These are phyloP conservation scores for Astragalus glycyphyllos DNA, from an alignment of 306 rosid genomes.

Conservation along the genomic window DNA sequence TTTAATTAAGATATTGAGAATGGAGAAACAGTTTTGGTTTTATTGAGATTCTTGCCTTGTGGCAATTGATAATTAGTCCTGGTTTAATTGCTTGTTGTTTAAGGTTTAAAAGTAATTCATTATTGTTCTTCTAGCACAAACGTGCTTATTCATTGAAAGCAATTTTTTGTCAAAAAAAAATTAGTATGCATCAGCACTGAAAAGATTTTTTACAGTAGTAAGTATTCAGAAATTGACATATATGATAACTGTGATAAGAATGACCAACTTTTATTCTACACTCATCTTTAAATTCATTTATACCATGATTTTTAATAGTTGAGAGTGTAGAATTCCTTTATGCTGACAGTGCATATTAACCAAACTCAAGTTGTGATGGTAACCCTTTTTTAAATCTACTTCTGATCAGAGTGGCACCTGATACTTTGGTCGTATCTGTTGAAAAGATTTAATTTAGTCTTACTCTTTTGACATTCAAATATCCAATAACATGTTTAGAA, in stretches of 20 bases:
- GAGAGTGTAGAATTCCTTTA: too few species aligned
- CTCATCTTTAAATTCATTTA: too few species aligned
- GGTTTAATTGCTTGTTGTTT: neutral
- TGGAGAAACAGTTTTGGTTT: conserved; percentile 18
- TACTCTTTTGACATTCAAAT: neutral
- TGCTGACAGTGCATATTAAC: too few species aligned
- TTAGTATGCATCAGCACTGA: too few species aligned
- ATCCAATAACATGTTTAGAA: neutral
- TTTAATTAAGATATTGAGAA: conserved; percentile 31
- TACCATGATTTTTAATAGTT: too few species aligned
- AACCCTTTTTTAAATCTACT: neutral
- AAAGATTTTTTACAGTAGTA: too few species aligned
- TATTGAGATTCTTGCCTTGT: neutral
- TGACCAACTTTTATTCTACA: too few species aligned
- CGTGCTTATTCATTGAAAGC: neutral
- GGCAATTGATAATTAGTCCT: neutral
- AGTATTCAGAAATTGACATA: too few species aligned
- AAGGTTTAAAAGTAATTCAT: too few species aligned
- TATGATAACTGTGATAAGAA: too few species aligned
- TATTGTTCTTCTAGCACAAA: neutral
- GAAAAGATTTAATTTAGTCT: neutral
- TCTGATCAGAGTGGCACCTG: neutral
- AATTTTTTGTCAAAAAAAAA: too few species aligned
- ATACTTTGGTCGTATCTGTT: neutral
- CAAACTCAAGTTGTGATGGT: neutral